Base-by-base conservation (phyloP, 1,284 basidiomycete species). In the Ganoderma boninense region DNA sequence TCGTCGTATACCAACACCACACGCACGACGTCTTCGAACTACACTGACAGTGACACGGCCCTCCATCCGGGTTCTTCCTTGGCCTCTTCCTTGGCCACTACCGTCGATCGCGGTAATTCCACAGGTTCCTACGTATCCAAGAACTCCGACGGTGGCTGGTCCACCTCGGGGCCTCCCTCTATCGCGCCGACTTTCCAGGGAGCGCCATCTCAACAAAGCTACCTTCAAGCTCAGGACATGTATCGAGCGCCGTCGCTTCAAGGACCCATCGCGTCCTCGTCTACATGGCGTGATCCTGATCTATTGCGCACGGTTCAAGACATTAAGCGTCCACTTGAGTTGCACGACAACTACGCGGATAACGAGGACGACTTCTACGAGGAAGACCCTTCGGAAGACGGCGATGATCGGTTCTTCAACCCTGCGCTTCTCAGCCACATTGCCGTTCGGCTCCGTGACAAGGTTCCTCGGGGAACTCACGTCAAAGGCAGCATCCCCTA, bases 401-500 rank as follows among this genome's bases (percentile, higher is more conserved):
- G 94, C 68, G 92, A 92, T 68, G 89, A 90, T 72, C 85, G 88
- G 40, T 97, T 94, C 80, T 92, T 97, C 79, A 96, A 98, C 79
- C 92, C 95, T 57, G 90, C 94, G 1, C 83, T 98, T 42, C 85
- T 99, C 59, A 96, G 94, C 42, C 93, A 98, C 79, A 87, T 97
- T 42, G 96, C 96, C 5, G 91, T 97, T 8, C 92, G 95, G 76
- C 82, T 99, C 65, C 87, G 92, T 59, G 96, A 98, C 81, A 92
- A 93, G 75, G 93, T 99, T 0, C 93, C 93, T 1, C 86, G 94
- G 62, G 92, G 92, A 16, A 91, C 90, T 4, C 97, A 99, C 78
- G 93, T 97, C 71, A 98, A 98, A 82, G 94, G 94, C 10, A 93
- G 94, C 69, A 93, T 97, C 60, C 92, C 94, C 0, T 97, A 96